phyloP scores from a whole-genome alignment of 805 yeast genomes.

The Saccharomyces kudriavzevii region DNA sequence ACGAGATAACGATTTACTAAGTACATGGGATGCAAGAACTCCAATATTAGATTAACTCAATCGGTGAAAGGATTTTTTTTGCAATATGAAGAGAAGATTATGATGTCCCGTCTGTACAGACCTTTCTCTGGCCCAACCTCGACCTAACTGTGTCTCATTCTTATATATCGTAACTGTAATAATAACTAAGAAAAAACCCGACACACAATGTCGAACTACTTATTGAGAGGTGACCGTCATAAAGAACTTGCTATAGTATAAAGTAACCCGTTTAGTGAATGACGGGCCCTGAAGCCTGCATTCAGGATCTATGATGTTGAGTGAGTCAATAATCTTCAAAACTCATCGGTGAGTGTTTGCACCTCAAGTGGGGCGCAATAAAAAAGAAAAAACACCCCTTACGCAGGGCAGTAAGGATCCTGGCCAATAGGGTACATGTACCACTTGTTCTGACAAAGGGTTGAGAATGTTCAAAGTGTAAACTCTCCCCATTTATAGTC shows the following conservation, averaged over 20 bases:
- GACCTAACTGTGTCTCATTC: not conserved
- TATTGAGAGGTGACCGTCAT: not conserved
- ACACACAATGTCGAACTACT: not conserved
- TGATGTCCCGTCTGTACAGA: not conserved
- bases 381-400: not conserved
- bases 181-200: not conserved
- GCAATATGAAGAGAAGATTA: not conserved
- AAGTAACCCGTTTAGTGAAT: not conserved
- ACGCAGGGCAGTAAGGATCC: not conserved
- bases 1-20: constrained; percentile 10
- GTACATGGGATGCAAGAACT: constrained; percentile 16
- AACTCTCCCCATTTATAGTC: not conserved
- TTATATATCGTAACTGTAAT: not conserved
- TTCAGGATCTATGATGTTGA: not conserved
- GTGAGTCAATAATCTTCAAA: not conserved
- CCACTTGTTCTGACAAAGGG: not conserved
- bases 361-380: not conserved
- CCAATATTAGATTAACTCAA: constrained; percentile 9
- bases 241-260: not conserved
- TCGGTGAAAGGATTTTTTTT: not conserved
- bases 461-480: not conserved
- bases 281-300: not conserved
- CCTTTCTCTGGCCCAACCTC: not conserved
- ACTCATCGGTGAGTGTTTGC: not conserved
- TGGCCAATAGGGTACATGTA: not conserved